Conservation (phyloP, 139 green algal genomes). For the Bryopsis sp. region DNA sequence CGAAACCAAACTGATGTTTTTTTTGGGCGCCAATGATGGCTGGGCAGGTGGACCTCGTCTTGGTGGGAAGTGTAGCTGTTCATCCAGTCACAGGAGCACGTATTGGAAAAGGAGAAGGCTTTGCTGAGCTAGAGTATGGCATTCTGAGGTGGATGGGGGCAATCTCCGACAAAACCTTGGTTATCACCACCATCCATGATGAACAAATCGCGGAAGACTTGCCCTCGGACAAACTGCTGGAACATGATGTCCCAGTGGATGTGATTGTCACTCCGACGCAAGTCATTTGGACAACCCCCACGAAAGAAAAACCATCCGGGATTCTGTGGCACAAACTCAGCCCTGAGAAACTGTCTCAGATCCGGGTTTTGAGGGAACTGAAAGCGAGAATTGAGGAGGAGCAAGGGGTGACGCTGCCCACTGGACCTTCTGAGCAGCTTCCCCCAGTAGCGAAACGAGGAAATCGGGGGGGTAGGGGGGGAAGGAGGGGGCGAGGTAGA, state of each 20-base stretch:
- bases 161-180: conserved; percentile 54
- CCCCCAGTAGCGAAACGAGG: too few relatives aligned
- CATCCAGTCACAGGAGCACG: conserved; percentile 25
- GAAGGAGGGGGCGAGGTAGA: too few relatives aligned
- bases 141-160: conserved; percentile 66
- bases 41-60: conserved; percentile 30
- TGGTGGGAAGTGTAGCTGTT: conserved; percentile 33
- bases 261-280: conserved; percentile 70
- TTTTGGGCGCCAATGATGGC: too few relatives aligned
- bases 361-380: conserved; percentile 49
- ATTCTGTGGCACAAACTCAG: conserved; percentile 67
- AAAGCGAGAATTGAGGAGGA: conserved; percentile 51
- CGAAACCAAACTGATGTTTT: too few relatives aligned
- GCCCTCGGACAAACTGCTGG: conserved; percentile 35
- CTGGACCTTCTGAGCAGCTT: conserved; percentile 23
- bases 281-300: conserved; percentile 42
- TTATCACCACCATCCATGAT: conserved; percentile 47
- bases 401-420: conserved; percentile 36
- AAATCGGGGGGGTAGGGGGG: too few relatives aligned
- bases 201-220: conserved; percentile 41
- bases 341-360: conserved; percentile 51
- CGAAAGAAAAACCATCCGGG: conserved; percentile 39
- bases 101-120: conserved; percentile 47
- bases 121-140: conserved; percentile 76
- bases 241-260: conserved; percentile 57